Percentiles rank a stretch among this genome's conserved stretches.
Evolutionary conservation across 1,284 basidiomycete species (phyloP).

Genomic region (Caloboletus inedulis): DNA sequence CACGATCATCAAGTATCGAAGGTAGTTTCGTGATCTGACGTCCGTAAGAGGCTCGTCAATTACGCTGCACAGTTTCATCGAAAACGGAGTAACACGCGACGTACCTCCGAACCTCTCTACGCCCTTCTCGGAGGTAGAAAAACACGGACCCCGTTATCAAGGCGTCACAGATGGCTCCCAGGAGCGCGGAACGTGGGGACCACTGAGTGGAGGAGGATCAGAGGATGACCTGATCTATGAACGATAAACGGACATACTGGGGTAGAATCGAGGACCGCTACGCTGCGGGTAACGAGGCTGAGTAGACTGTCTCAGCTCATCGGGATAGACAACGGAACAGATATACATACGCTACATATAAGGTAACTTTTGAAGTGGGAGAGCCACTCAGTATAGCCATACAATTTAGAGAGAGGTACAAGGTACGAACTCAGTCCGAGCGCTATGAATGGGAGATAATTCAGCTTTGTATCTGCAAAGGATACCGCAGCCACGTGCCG

Average conservation of each 20-base stretch:
- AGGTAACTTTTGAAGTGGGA: neutral
- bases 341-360: slow-evolving; percentile 1
- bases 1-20: slow-evolving; percentile 15
- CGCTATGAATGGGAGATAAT: neutral
- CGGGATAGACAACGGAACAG: neutral
- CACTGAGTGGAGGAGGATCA: slow-evolving; percentile 1
- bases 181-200: slow-evolving; percentile 16
- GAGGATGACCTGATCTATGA: neutral
- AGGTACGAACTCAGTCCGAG: slow-evolving; percentile 10
- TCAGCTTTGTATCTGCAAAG: neutral
- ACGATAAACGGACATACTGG: neutral
- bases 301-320: neutral
- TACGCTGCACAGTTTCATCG: neutral
- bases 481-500: neutral
- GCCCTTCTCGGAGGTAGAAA: slow-evolving; percentile 17
- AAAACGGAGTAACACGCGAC: neutral
- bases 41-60: neutral
- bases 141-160: slow-evolving; percentile 23
- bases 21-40: slow-evolving; percentile 10
- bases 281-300: neutral
- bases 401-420: neutral
- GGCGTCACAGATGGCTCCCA: slow-evolving; percentile 12
- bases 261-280: neutral
- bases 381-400: neutral
- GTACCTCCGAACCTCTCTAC: slow-evolving; percentile 8